A percentile compares a stretch with the other conserved stretches of the same genome.
Evolutionary conservation across 257 asterid genomes (phyloP).

Genomic region (Thymus quinquecostatus): DNA sequence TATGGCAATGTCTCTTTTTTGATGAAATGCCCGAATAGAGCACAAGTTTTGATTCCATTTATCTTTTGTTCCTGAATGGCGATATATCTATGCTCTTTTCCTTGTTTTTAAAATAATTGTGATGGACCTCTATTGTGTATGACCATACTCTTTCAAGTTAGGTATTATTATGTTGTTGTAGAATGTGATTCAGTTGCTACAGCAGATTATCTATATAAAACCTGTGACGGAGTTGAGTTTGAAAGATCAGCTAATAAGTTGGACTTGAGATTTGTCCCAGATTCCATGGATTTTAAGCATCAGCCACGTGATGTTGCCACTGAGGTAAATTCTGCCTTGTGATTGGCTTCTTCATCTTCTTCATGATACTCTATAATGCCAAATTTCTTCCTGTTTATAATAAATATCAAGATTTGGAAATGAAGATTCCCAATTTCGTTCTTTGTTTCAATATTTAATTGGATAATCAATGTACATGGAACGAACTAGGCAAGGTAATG

Average conservation of each 20-base stretch:
- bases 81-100: background rate
- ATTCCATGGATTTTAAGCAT: slow-evolving; percentile 81
- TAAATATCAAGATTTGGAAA: background rate
- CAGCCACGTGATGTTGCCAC: slow-evolving; percentile 87
- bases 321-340: slow-evolving; percentile 53
- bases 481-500: background rate
- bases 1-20: no score
- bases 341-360: slow-evolving; percentile 11
- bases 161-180: slow-evolving; percentile 91
- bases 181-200: slow-evolving; percentile 91
- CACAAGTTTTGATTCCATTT: background rate
- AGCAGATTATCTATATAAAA: slow-evolving; percentile 82
- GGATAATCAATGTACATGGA: background rate
- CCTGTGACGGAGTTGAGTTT: slow-evolving; percentile 92
- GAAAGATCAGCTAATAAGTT: slow-evolving; percentile 86
- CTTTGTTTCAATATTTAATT: background rate
- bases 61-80: background rate
- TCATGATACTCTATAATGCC: background rate
- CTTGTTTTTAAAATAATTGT: background rate
- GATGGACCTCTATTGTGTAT: slow-evolving; percentile 7
- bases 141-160: slow-evolving; percentile 34
- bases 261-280: slow-evolving; percentile 97
- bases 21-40: background rate
- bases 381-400: background rate
- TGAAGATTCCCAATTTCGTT: background rate